Evolutionary conservation across 495 filamentous ascomycete genomes (phyloP).

Genomic region (Penicillium canariense): DNA sequence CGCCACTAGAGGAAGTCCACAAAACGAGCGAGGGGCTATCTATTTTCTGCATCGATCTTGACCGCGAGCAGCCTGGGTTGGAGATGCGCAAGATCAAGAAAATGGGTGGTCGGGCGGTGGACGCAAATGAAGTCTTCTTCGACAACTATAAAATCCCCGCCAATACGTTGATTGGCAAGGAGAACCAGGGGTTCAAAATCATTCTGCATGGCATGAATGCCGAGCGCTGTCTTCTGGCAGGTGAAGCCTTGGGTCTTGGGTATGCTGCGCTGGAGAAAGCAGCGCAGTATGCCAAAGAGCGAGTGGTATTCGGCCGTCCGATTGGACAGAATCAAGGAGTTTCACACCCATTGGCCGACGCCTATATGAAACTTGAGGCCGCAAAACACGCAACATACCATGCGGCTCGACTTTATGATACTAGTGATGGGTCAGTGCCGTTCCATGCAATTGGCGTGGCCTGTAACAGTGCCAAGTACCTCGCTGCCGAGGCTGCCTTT

Average conservation of each 20-base stretch:
- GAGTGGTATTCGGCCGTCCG: slow-evolving; percentile 65
- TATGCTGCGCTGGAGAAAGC: slow-evolving; percentile 68
- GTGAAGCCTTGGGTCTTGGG: slow-evolving; percentile 74
- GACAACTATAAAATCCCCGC: slow-evolving; percentile 64
- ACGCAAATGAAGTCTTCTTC: slow-evolving; percentile 83
- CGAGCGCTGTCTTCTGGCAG: slow-evolving; percentile 72
- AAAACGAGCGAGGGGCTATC: slow-evolving; percentile 70
- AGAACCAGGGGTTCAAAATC: slow-evolving; percentile 73
- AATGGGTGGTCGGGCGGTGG: slow-evolving; percentile 76
- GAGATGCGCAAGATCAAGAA: slow-evolving; percentile 72
- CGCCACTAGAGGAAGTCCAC: slow-evolving; percentile 59
- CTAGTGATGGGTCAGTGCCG: slow-evolving; percentile 52
- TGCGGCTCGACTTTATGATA: slow-evolving; percentile 70
- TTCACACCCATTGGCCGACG: slow-evolving; percentile 69
- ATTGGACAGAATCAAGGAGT: slow-evolving; percentile 77
- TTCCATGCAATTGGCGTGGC: slow-evolving; percentile 67
- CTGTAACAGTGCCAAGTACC: slow-evolving; percentile 73
- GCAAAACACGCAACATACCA: slow-evolving; percentile 78
- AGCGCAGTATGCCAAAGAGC: slow-evolving; percentile 63
- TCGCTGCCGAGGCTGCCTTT: slow-evolving; percentile 78
- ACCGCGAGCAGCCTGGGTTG: slow-evolving; percentile 53
- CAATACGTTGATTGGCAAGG: slow-evolving; percentile 62
- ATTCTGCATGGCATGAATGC: slow-evolving; percentile 84
- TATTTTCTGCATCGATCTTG: slow-evolving; percentile 73
- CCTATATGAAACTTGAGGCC: slow-evolving; percentile 76